Evolutionary conservation across 2,329 filamentous ascomycete species (phyloP).

Genomic region (Tolypocladium tropicale): DNA sequence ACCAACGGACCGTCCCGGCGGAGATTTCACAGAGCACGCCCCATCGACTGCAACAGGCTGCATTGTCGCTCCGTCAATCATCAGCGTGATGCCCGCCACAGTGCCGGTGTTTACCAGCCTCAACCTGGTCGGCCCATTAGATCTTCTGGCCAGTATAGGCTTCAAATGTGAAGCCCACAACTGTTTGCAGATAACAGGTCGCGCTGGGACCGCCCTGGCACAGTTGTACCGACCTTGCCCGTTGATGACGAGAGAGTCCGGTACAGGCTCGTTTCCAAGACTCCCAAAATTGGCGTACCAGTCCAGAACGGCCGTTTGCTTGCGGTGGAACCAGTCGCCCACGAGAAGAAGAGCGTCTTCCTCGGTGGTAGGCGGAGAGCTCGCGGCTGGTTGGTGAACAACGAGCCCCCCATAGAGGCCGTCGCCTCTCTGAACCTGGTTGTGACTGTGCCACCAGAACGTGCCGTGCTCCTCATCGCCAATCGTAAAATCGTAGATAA

Average conservation of each 20-base stretch:
- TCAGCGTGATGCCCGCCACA: constrained; percentile 10
- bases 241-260: constrained; percentile 23
- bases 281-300: constrained; percentile 19
- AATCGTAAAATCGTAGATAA: constrained; percentile 46
- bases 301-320: constrained; percentile 20
- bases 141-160: constrained; percentile 7
- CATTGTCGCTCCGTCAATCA: constrained; percentile 10
- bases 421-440: constrained; percentile 35
- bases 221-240: constrained; percentile 20
- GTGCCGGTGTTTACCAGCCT: constrained; percentile 15
- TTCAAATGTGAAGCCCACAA: constrained; percentile 1
- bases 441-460: constrained; percentile 52
- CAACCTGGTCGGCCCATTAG: constrained; percentile 5
- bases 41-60: constrained; percentile 12
- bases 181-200: constrained; percentile 11
- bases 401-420: constrained; percentile 50
- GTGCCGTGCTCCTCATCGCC: constrained; percentile 44
- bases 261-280: constrained; percentile 30
- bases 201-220: constrained; percentile 15
- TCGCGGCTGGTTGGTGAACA: constrained; percentile 37
- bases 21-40: constrained; percentile 7
- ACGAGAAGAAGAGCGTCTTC: constrained; percentile 45
- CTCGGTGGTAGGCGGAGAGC: constrained; percentile 18
- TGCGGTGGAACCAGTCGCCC: constrained; percentile 27
- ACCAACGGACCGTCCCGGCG: constrained; percentile 8